Evolutionary conservation across 352 stramenopile genomes (phyloP).

Genomic region (Phytophthora syringae): DNA sequence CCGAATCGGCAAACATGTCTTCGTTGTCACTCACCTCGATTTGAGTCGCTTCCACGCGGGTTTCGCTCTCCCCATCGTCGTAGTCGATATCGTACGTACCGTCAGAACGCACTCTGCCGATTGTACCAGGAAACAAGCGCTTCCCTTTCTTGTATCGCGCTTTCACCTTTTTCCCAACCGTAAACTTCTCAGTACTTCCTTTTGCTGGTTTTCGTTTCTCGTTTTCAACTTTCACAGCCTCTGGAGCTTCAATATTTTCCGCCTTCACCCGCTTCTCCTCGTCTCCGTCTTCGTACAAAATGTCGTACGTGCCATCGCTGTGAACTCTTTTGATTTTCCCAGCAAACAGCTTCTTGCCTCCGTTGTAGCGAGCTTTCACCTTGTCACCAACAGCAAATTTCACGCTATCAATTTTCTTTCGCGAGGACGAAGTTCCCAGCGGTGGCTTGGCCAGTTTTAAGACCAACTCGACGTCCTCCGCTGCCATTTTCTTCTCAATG

Average conservation of each 20-base stretch:
- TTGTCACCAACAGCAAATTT: slow-evolving; percentile 39
- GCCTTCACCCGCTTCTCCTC: slow-evolving; percentile 48
- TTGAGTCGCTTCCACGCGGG: slow-evolving; percentile 38
- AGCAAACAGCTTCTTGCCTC: slow-evolving; percentile 47
- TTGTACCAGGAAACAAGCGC: slow-evolving; percentile 56
- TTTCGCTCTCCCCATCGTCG: slow-evolving; percentile 74
- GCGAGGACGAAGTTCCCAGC: slow-evolving; percentile 17
- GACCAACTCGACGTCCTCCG: slow-evolving; percentile 22
- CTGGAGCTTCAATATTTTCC: slow-evolving; percentile 29
- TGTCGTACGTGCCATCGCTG: slow-evolving; percentile 64
- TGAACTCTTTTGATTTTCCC: slow-evolving; percentile 59
- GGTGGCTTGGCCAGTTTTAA: slow-evolving; percentile 10
- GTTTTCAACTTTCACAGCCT: slow-evolving; percentile 11
- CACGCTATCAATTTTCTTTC: slow-evolving; percentile 18
- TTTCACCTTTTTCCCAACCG: slow-evolving; percentile 42
- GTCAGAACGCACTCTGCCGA: slow-evolving; percentile 54
- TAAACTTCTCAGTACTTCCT: slow-evolving; percentile 15
- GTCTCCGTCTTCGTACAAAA: slow-evolving; percentile 76
- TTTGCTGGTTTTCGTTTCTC: slow-evolving; percentile 17
- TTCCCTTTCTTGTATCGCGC: slow-evolving; percentile 54
- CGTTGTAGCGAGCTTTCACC: slow-evolving; percentile 55
- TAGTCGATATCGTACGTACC: slow-evolving; percentile 71
- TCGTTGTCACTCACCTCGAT: slow-evolving; percentile 38
- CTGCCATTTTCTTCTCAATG: slow-evolving; percentile 39
- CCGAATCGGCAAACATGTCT: slow-evolving; percentile 52